Conservation (phyloP, 2,329 filamentous ascomycete species). For the Epichloe gansuensis region DNA sequence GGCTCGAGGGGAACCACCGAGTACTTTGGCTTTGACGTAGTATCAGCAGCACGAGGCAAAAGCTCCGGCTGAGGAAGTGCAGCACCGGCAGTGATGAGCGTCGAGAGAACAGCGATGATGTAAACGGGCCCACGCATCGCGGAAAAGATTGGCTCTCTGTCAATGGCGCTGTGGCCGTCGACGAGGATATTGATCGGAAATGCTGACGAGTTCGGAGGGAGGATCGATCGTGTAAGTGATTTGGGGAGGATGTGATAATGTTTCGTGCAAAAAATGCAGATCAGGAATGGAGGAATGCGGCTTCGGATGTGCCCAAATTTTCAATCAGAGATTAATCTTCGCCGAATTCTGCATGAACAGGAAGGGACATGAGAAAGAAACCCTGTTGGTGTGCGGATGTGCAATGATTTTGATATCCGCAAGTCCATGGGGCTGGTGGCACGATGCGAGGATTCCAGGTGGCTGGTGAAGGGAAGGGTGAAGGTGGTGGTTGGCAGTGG, state of each 20-base stretch:
- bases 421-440: neutral
- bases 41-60: constrained; percentile 11
- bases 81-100: constrained; percentile 13
- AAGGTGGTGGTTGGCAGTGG: constrained; percentile 5
- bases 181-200: neutral
- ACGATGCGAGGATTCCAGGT: neutral
- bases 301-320: neutral
- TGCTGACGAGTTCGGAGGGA: neutral
- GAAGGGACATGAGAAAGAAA: neutral
- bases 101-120: constrained; percentile 18
- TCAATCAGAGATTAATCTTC: neutral
- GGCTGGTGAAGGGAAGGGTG: constrained; percentile 3
- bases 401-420: constrained; percentile 1
- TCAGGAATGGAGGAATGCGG: neutral
- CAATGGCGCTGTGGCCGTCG: neutral
- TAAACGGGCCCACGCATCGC: constrained; percentile 20
- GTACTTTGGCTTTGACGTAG: constrained; percentile 19
- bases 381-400: neutral
- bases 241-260: neutral
- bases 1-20: constrained; percentile 28
- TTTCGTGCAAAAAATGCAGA: neutral
- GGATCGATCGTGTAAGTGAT: neutral
- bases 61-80: constrained; percentile 18
- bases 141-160: constrained; percentile 4
- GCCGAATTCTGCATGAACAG: neutral